Evolutionary conservation across 2,329 filamentous ascomycete genomes (phyloP).

Genomic region (Fonsecaea pedrosoi): DNA sequence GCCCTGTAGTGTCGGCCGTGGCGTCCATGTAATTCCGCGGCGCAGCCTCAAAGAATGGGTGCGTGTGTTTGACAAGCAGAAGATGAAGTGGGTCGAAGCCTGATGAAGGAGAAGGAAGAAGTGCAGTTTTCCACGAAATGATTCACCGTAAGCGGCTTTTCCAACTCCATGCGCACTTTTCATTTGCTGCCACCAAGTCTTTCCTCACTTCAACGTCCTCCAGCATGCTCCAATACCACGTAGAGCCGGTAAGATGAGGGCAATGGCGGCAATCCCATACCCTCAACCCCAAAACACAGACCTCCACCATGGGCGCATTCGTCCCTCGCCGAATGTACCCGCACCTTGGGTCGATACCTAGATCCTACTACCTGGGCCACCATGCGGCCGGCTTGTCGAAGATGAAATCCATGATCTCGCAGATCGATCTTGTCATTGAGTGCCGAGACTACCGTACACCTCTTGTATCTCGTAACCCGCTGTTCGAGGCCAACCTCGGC

Average conservation of each 20-base stretch:
- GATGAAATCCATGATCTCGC: conserved; percentile 80
- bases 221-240: background rate
- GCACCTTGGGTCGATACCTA: conserved; percentile 74
- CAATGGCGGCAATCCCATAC: conserved; percentile 17
- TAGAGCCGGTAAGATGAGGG: conserved; percentile 2
- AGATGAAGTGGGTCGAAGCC: background rate
- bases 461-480: conserved; percentile 84
- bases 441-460: conserved; percentile 93
- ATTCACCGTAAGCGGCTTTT: conserved; percentile 1
- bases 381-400: conserved; percentile 80
- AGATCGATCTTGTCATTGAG: conserved; percentile 88
- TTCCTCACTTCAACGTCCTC: background rate
- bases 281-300: background rate
- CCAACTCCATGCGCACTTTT: background rate
- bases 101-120: background rate
- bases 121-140: too few relatives aligned
- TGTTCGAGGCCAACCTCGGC: conserved; percentile 79
- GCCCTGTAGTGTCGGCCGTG: background rate
- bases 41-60: background rate
- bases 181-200: background rate
- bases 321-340: conserved; percentile 76
- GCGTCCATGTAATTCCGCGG: background rate
- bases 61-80: background rate
- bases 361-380: conserved; percentile 94
- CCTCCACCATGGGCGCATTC: conserved; percentile 59